These are phyloP conservation scores for Colletotrichum australisinense DNA, from an alignment of 2,329 filamentous ascomycete genomes.

Conservation along the genomic window DNA sequence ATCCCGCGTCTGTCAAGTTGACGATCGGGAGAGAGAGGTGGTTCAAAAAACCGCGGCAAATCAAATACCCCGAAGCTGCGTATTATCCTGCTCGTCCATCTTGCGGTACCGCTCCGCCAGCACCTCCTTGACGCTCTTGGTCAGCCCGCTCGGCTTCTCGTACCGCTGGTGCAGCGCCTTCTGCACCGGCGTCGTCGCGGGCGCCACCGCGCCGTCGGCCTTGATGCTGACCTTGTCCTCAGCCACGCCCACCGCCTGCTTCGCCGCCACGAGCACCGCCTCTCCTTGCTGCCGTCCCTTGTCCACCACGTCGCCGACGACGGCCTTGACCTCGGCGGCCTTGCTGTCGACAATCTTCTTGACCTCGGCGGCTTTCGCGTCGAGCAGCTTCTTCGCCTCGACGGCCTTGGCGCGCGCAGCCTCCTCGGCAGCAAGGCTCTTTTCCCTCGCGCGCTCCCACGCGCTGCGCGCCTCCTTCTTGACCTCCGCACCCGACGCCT, in stretches of 20 bases:
- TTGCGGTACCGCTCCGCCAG: slow-evolving; percentile 67
- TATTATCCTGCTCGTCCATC: slow-evolving; percentile 57
- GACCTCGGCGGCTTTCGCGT: slow-evolving; percentile 26
- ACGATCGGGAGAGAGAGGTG: too few species aligned
- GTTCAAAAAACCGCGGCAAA: background rate
- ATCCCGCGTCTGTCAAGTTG: background rate
- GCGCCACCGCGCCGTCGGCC: slow-evolving; percentile 54
- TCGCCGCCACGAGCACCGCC: slow-evolving; percentile 42
- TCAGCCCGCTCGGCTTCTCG: slow-evolving; percentile 52
- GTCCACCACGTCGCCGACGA: slow-evolving; percentile 26
- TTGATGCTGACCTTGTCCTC: slow-evolving; percentile 44
- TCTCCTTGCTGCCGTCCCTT: slow-evolving; percentile 31
- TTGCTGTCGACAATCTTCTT: slow-evolving; percentile 21
- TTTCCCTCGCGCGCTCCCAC: slow-evolving; percentile 38
- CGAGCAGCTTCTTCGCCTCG: slow-evolving; percentile 27
- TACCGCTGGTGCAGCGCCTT: slow-evolving; percentile 65
- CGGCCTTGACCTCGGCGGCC: slow-evolving; percentile 32
- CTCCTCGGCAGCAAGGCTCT: slow-evolving; percentile 33
- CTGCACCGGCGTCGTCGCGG: slow-evolving; percentile 55
- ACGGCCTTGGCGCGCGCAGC: slow-evolving; percentile 26
- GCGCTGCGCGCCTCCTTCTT: slow-evolving; percentile 38
- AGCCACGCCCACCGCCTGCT: slow-evolving; percentile 40
- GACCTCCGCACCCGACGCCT: slow-evolving; percentile 36
- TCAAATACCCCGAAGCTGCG: slow-evolving; percentile 51
- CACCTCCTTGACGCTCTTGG: slow-evolving; percentile 64